Evolutionary conservation across 2,329 filamentous ascomycete genomes (phyloP), one percentile per base, ranked within the genome.

Genomic region (Aspergillus tanneri): DNA sequence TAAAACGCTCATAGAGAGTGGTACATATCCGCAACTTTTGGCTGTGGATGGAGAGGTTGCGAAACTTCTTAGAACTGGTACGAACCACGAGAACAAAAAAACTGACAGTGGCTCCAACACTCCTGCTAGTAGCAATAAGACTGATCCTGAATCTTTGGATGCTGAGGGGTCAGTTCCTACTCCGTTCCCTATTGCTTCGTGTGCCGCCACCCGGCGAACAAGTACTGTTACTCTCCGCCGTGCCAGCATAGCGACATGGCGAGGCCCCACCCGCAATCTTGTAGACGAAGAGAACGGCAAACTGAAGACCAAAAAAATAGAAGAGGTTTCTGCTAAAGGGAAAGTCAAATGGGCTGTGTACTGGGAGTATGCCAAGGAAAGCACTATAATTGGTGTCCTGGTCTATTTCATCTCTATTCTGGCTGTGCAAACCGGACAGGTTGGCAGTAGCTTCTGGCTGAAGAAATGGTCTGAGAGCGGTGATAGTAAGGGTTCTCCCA

Each of bases 291-390:
- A 88, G 43, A 82, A 81, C 28, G 57, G n/a, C n/a, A n/a, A 67
- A 45, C 76, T 86, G 62, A 92, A 89, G 72, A 90, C 87, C 37
- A 89, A 85, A 65, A 91, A 96, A 70, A 80, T 78, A 47, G 95
- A 96, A 71, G 93, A 99, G 69, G 86, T 87, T 58, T 81, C 83
- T 2, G 90, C 97, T 69, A 90, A 99, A 72, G 93, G 93, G 63
- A 96, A 97, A 68, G 93, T 99, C 59, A 97, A 96, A 71, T 97
- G 93, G 91, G 81, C 85, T 56, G 92, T 99, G 22, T 99, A 99
- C 65, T 77, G 78, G 14, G 91, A 96, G 71, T 99, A 99, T 64
- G 95, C 93, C 47, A 96, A 90, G 72, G 90, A 90, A 50, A 96
- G 89, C 76, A 96, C 97, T 67, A 71, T 96, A 12, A 75, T 82